Base-by-base conservation (phyloP, 2,329 filamentous ascomycete genomes). In the Didymella sp. region DNA sequence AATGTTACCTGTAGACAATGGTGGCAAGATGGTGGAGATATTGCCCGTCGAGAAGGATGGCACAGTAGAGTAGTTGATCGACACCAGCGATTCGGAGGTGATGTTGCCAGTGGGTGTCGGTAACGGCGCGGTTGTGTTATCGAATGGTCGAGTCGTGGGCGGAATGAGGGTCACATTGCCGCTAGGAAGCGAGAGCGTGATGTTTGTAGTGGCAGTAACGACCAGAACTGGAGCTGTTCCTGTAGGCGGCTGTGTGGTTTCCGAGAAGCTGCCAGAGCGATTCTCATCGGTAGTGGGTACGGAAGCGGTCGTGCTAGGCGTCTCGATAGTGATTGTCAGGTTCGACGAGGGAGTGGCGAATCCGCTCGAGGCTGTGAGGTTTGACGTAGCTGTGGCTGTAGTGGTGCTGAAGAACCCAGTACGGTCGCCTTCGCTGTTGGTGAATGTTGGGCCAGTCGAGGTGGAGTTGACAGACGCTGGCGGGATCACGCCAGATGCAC, bases 331-430 rank as follows among this genome's bases (percentile, higher is more conserved):
- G 3, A 25, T 27, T 4, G 43, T 44, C 5, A 41, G 8, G 31
- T 57, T 57, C 11, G 38, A 13, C 6, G 56, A 50, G 1, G 50
- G 49, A 5, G 53, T 51, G 4, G 24, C 24, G 45, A 53, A 52
- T n/a, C 59, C 58, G n/a, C 41, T 54, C 11, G 58, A 53, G 12
- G 47, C 57, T n/a, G 60, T 60, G 1, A 49, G 44, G 27, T 56
- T 62, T 2, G 19, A 38, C 11, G 35, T 38, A 11, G 46, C 12
- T 19, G 46, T 58, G 11, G 42, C 27, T 13, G 44, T 50, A 24
- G 28, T 51, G 22, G 46, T 51, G 4, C 46, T 37, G 31, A 17
- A 35, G 17, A 4, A 30, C 17, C 47, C 48, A 17, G 28, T 19
- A 3, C 42, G 54, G 2, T 57, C 7, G 3, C 3, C 19, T 6